Evolutionary conservation across 208 protist species (phyloP).

Genomic region (Spongospora subterranea): DNA sequence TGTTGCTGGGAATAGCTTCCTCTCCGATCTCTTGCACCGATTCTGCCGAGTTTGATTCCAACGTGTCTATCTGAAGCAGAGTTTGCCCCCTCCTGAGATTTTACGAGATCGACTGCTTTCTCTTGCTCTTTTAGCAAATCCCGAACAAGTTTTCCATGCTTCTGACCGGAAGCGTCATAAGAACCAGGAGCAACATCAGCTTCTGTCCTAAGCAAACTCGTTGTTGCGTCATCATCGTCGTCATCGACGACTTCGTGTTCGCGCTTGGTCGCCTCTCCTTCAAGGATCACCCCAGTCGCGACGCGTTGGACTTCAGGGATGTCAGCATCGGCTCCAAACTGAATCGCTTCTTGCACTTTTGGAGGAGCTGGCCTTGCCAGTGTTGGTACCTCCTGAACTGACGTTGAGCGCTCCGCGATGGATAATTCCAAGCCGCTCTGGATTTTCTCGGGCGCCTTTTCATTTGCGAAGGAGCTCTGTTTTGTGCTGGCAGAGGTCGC

Average conservation of each 20-base stretch:
- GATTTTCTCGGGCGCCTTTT: too few relatives aligned
- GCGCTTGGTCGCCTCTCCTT: slow-evolving; percentile 11
- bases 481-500: too few relatives aligned
- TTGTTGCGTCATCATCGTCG: not conserved
- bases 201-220: too few relatives aligned
- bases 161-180: not conserved
- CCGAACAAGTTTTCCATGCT: slow-evolving; percentile 64
- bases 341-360: not conserved
- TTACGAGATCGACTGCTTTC: not conserved
- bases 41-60: slow-evolving; percentile 40
- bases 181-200: not conserved
- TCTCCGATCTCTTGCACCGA: slow-evolving; percentile 47
- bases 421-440: too few relatives aligned
- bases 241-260: slow-evolving; percentile 57
- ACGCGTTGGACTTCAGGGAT: not conserved
- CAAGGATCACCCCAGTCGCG: slow-evolving; percentile 32
- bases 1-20: slow-evolving; percentile 60
- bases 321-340: not conserved
- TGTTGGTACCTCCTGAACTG: not conserved
- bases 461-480: too few relatives aligned
- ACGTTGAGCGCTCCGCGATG: too few relatives aligned
- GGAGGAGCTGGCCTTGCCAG: not conserved
- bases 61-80: not conserved
- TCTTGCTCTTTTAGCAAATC: slow-evolving; percentile 61
- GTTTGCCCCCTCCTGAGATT: not conserved